A percentile compares a stretch with the other conserved stretches of the same genome.
Evolutionary conservation across 1,284 basidiomycete species (phyloP).

Genomic region (Ganoderma meredithae): DNA sequence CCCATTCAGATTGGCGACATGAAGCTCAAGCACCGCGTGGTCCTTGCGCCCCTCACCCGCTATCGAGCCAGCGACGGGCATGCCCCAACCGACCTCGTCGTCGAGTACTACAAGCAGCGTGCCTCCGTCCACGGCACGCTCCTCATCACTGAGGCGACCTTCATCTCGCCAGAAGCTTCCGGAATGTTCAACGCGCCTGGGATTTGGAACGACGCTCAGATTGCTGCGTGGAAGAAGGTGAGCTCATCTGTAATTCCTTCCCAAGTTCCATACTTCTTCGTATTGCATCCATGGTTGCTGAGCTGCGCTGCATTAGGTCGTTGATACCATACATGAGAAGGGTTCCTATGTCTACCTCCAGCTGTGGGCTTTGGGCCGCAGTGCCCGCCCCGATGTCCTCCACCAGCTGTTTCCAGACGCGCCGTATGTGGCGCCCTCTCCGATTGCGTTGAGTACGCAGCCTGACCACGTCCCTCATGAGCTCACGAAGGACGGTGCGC

Average conservation of each 20-base stretch:
- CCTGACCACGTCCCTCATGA: not conserved
- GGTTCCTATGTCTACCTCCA: constrained; percentile 50
- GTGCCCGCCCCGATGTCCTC: constrained; percentile 23
- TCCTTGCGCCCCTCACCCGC: constrained; percentile 55
- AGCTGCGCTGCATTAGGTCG: constrained; percentile 20
- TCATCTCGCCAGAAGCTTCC: constrained; percentile 49
- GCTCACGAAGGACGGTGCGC: constrained; percentile 7
- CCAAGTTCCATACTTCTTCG: too few species aligned
- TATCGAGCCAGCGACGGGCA: constrained; percentile 41
- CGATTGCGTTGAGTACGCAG: not conserved
- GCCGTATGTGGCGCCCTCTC: constrained; percentile 1
- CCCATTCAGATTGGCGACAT: constrained; percentile 8
- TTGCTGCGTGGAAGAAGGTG: constrained; percentile 16
- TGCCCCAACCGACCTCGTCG: constrained; percentile 41
- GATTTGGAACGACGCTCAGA: constrained; percentile 14
- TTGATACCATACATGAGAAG: constrained; percentile 29
- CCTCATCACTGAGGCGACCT: constrained; percentile 56
- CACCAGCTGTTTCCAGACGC: not conserved
- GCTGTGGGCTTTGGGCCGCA: constrained; percentile 39
- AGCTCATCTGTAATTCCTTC: not conserved
- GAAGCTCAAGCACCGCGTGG: not conserved
- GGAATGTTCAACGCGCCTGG: constrained; percentile 3
- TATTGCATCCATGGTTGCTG: not conserved
- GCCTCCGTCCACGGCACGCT: constrained; percentile 52
- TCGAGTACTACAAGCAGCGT: constrained; percentile 58